Percentiles rank a stretch among this genome's conserved stretches.
Evolutionary conservation across 129 eudicot genomes (phyloP).

Genomic region (Flaveria sonorensis): DNA sequence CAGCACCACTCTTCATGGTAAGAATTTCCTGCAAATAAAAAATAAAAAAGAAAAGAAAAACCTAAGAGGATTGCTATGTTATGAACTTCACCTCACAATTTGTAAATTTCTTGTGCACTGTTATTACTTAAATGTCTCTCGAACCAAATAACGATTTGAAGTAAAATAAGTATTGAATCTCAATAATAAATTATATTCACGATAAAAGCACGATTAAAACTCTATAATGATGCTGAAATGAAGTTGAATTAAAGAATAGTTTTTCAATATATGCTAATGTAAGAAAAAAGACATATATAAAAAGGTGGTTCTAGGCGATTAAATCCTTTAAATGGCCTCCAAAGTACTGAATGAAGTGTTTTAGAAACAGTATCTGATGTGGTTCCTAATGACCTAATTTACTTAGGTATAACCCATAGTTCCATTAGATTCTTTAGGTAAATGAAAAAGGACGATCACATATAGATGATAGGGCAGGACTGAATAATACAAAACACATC

Average conservation of each 20-base stretch:
- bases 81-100: conserved; percentile 4
- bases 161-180: conserved; percentile 1
- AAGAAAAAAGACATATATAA: background rate
- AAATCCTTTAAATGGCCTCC: conserved; percentile 9
- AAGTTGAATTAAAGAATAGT: background rate
- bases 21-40: conserved; percentile 86
- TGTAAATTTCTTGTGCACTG: background rate
- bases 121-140: background rate
- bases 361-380: background rate
- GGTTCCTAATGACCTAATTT: conserved; percentile 11
- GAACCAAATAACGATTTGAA: background rate
- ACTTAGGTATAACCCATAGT: background rate
- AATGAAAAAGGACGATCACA: background rate
- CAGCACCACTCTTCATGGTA: conserved; percentile 85
- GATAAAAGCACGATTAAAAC: background rate
- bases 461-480: background rate
- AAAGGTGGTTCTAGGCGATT: background rate
- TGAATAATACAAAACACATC: background rate
- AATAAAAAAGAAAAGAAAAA: conserved; percentile 4
- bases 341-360: conserved; percentile 1
- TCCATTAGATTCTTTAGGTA: background rate
- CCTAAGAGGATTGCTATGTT: conserved; percentile 12
- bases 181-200: background rate
- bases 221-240: background rate
- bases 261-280: background rate